These are phyloP conservation scores for Brettanomyces custersianus DNA, from an alignment of 805 yeast genomes.

Conservation along the genomic window DNA sequence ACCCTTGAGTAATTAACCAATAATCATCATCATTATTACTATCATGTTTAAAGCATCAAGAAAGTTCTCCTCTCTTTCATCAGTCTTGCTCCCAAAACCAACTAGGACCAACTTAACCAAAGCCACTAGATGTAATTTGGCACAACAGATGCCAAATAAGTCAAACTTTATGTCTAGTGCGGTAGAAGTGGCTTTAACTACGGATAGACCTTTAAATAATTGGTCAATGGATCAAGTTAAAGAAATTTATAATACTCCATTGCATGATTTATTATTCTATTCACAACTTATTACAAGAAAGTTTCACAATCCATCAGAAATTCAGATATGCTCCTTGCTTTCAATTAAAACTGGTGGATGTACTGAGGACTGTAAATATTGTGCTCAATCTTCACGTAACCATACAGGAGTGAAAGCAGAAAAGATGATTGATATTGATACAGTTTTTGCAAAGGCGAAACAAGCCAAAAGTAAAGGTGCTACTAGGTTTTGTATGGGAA, in stretches of 20 bases:
- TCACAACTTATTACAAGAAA: slow-evolving; percentile 61
- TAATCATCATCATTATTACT: no score
- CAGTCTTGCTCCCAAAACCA: no score
- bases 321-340: slow-evolving; percentile 68
- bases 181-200: slow-evolving; percentile 19
- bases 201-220: slow-evolving; percentile 22
- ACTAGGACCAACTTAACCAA: no score
- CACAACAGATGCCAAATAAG: no score
- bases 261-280: slow-evolving; percentile 47
- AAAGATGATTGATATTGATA: slow-evolving; percentile 49
- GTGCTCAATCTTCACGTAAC: slow-evolving; percentile 66
- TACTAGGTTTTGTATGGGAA: slow-evolving; percentile 78
- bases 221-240: slow-evolving; percentile 59
- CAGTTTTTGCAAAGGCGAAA: slow-evolving; percentile 54
- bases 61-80: no score
- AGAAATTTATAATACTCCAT: slow-evolving; percentile 56
- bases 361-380: slow-evolving; percentile 73
- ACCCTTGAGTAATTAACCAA: no score
- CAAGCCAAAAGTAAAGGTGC: slow-evolving; percentile 63
- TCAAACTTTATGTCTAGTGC: background rate
- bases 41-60: no score
- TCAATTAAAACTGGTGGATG: slow-evolving; percentile 77
- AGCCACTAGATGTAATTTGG: no score
- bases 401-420: slow-evolving; percentile 67
- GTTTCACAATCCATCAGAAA: slow-evolving; percentile 58